Base-by-base conservation (phyloP, 2,329 filamentous ascomycete species). In the Aplosporella prunicola region DNA sequence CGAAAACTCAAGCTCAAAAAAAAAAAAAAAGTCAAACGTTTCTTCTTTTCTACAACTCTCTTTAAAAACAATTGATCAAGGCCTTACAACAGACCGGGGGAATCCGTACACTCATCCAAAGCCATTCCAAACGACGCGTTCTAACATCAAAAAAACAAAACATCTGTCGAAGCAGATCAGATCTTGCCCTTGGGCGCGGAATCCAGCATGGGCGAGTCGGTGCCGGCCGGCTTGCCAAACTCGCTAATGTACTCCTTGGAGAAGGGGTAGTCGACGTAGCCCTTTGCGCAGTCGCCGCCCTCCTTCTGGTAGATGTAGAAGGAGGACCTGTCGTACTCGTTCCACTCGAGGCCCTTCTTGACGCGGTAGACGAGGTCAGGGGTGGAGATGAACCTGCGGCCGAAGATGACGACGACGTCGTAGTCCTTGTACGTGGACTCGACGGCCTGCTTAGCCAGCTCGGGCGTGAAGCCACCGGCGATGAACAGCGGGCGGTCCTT, bases 281-380 rank as follows among this genome's bases (percentile, higher is more conserved):
- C 64, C 37, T 15, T 31, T n/a, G n/a, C n/a, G n/a, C n/a, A n/a
- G n/a, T n/a, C n/a, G n/a, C n/a, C n/a, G 16, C 51, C 45, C 24
- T 52, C 46, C 10, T 44, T 51, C 42, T 51, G 52, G 2, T 49
- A 40, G 2, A 41, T 20, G 44, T 72, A 71, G 42, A 71, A 71
- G 0, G 57, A 62, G 20, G 53, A 49, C 4, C 67, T 51, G 45
- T 71, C 51, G 44, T 69, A 71, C 28, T 52, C 49, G 10, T 48
- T 57, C 22, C 71, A 51, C 14, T 57, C 52, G 7, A 71, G 55
- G 1, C 61, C 61, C 39, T 67, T 50, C 45, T 59, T 43, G 20
- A 72, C 27, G 20, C 66, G 53, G 44, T 59, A 70, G 3, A 62
- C 58, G 11, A 72, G 48, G 45, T 72, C 68, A 2, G 68, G 68